These are phyloP conservation scores for Ceriops decandra DNA, from an alignment of 345 rosid species.

Conservation along the genomic window DNA sequence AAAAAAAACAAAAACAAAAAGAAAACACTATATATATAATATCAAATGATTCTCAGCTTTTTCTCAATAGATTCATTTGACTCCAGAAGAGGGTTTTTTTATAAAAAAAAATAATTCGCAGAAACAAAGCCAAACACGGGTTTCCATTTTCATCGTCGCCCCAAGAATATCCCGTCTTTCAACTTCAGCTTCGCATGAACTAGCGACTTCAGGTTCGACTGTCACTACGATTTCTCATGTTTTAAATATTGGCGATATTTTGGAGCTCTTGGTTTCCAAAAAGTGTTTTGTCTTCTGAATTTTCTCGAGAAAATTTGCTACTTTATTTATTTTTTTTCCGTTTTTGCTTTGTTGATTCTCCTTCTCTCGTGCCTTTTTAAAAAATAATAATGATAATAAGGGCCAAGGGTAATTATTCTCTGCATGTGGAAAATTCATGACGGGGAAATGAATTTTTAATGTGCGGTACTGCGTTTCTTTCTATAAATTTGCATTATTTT, in stretches of 20 bases:
- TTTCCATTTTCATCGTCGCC: not conserved
- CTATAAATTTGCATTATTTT: slow-evolving; percentile 4
- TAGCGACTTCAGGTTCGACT: not conserved
- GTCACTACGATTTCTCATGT: not conserved
- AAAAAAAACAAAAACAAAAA: not conserved
- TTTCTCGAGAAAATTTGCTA: no score
- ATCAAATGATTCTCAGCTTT: not conserved
- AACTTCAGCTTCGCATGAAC: not conserved
- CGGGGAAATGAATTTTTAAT: slow-evolving; percentile 4
- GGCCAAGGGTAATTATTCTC: no score
- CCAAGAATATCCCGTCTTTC: not conserved
- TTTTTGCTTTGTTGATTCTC: no score
- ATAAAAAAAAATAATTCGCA: not conserved
- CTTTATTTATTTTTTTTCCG: no score
- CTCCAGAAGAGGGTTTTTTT: slow-evolving; percentile 1
- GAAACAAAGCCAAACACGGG: not conserved
- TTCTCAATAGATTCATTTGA: slow-evolving; percentile 30
- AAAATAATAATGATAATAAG: no score
- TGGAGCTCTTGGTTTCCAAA: not conserved
- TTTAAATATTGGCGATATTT: not conserved
- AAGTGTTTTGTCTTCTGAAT: no score
- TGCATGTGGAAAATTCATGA: not conserved
- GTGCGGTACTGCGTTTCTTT: not conserved
- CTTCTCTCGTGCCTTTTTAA: no score
- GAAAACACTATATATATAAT: not conserved